Evolutionary conservation across 73 alveolate species (phyloP), one percentile per base, ranked within the genome.

Genomic region (Tetrahymena borealis): DNA sequence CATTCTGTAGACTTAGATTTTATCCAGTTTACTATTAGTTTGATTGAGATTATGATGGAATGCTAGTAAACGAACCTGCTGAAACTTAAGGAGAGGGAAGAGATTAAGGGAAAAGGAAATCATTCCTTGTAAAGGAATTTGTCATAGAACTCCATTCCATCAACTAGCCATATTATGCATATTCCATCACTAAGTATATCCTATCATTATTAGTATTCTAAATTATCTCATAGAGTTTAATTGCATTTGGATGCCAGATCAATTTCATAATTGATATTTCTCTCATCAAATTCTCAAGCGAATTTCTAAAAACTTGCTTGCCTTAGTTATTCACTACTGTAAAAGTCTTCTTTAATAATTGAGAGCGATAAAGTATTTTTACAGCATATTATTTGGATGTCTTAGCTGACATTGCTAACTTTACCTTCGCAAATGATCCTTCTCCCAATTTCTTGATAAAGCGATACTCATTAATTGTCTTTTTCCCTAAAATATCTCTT

Each of bases 121-220:
- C 31, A 60, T 60, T 60, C 7, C 85, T 10, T 20, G 85, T 60
- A n/a, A 60, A 60, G n/a, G 37, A 24, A 60, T 60, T 60, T 4
- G 37, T 60, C 28, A 24, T 60, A 60, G 85, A 60, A 60, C 28
- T 35, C 85, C 85, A 91, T 37, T 91, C 92, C 78, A 91, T 41
- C 15, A 91, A 41, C 39, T 91, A 78, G 32, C 94, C 94, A 16
- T 78, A 39, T 16, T 37, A 32, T 28, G 94, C 91, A 91, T 36
- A 91, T 33, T 91, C 94, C 94, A 91, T 91, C 8, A 91, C 79
- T 78, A 91, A 78, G 38, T 91, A 91, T 12, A 33, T 31, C 39
- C 28, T 60, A 60, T 60, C 85, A 60, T 91, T 78, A 4, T 78
- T 4, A 39, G 39, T 41, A 16, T 78, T 91, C 20, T 91, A 37